Evolutionary conservation across 2,329 filamentous ascomycete genomes (phyloP), one percentile per base, ranked within the genome.

Genomic region (Alternaria longipes): DNA sequence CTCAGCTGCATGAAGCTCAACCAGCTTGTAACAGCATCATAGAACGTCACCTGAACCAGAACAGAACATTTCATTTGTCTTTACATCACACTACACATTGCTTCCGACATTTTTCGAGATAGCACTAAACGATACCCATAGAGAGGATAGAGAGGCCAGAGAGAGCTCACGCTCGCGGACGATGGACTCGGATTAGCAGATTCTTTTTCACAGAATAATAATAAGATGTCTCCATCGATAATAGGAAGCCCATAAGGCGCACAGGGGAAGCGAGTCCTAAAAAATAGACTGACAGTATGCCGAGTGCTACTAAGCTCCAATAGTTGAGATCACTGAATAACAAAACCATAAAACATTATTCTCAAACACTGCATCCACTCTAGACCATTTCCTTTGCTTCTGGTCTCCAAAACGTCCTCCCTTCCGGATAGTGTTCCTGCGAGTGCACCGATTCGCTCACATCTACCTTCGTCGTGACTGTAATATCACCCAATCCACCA

Each of bases 401-500:
- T 28, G 40, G 8, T n/a, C 32, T 26, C 24, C 24, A 26, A 24
- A 24, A 30, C 6, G n/a, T 38, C 18, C 18, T 41, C 8, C 32
- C 18, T 3, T 12, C 16, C 22, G 44, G 36, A 8, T n/a, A 44
- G 5, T n/a, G 22, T 14, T 55, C 44, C 7, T 22, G 11, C 8
- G 51, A 44, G 22, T 38, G 44, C 44, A 56, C 20, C 9, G 56
- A 63, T n/a, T 64, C 59, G 5, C 28, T 59, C 12, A 66, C 59
- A 36, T 67, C 59, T 1, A 67, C 64, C n/a, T 63, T 47, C 8
- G 62, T 67, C 14, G 62, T 67, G 2, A 65, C 64, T 0, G 54
- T 59, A 24, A 66, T 65, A 9, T 59, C 44, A 1, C 1, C 16
- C n/a, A 5, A 45, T 57, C 8, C 36, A 53, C 12, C 40, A 9